Percentiles rank a stretch among this genome's conserved stretches.
Conservation (phyloP, 805 yeast species). For the Hanseniaspora nectarophila region DNA sequence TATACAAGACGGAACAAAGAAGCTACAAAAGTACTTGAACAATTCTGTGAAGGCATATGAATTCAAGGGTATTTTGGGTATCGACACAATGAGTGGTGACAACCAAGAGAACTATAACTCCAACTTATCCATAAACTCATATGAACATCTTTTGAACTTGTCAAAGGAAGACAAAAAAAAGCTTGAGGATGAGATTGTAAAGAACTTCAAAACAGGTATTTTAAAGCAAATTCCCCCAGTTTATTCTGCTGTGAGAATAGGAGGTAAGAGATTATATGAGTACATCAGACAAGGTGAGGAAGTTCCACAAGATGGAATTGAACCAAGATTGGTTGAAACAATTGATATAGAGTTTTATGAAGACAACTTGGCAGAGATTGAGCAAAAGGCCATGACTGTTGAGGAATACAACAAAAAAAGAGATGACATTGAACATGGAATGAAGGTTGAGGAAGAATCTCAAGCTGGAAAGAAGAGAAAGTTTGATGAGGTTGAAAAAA, state of each 20-base stretch:
- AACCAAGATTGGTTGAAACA: constrained; percentile 59
- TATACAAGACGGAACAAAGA: constrained; percentile 83
- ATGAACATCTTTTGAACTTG: constrained; percentile 39
- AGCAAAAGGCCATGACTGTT: background rate
- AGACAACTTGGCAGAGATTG: constrained; percentile 2
- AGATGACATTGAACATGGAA: background rate
- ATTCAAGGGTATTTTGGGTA: constrained; percentile 76
- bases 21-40: constrained; percentile 55
- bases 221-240: constrained; percentile 88
- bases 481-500: constrained; percentile 1
- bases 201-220: constrained; percentile 59
- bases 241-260: constrained; percentile 84
- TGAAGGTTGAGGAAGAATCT: background rate
- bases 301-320: constrained; percentile 62
- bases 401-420: background rate
- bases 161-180: background rate
- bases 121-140: constrained; percentile 45
- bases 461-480: background rate
- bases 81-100: constrained; percentile 88
- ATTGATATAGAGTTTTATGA: constrained; percentile 40
- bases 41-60: constrained; percentile 71
- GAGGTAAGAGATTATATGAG: constrained; percentile 87
- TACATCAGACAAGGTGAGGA: constrained; percentile 84
- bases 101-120: constrained; percentile 39
- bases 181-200: constrained; percentile 35